A percentile compares a stretch with the other conserved stretches of the same genome.
Conservation (phyloP, 2,329 filamentous ascomycete species). For the Penicillium griseofulvum region DNA sequence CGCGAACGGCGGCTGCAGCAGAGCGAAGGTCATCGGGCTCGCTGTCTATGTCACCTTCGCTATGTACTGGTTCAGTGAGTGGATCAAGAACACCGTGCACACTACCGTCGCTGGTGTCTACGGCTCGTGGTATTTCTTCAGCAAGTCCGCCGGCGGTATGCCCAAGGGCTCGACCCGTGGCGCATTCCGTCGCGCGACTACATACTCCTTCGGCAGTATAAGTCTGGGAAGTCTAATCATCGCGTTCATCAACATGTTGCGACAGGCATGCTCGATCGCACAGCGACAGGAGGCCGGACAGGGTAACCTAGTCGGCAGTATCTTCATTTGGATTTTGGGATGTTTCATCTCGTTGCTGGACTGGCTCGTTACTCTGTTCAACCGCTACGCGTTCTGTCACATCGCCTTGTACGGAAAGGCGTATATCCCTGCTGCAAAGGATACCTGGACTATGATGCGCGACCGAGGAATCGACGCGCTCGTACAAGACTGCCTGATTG, state of each 20-base stretch:
- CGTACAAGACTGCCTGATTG: slow-evolving; percentile 82
- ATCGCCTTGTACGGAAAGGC: slow-evolving; percentile 90
- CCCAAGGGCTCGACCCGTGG: slow-evolving; percentile 77
- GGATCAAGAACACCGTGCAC: slow-evolving; percentile 90
- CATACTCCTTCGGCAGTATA: slow-evolving; percentile 91
- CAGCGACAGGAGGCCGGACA: slow-evolving; percentile 61
- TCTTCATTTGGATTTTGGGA: slow-evolving; percentile 71
- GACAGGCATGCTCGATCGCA: slow-evolving; percentile 78
- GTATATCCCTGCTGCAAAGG: slow-evolving; percentile 82
- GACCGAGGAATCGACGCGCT: slow-evolving; percentile 87
- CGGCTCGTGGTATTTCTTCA: slow-evolving; percentile 87
- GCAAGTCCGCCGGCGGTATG: slow-evolving; percentile 59
- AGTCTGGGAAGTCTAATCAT: slow-evolving; percentile 81
- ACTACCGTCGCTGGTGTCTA: slow-evolving; percentile 85
- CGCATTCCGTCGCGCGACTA: slow-evolving; percentile 76
- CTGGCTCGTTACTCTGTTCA: slow-evolving; percentile 85
- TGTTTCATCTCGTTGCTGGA: slow-evolving; percentile 76
- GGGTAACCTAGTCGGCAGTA: slow-evolving; percentile 66
- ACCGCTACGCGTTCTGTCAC: slow-evolving; percentile 88
- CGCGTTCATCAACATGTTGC: slow-evolving; percentile 79
- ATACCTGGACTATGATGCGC: slow-evolving; percentile 88
- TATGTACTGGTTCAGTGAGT: slow-evolving; percentile 91
- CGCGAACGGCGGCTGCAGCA: slow-evolving; percentile 62
- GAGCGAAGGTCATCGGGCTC: slow-evolving; percentile 76
- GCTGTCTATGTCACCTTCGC: slow-evolving; percentile 86